Evolutionary conservation across 2,329 filamentous ascomycete genomes (phyloP), one percentile per base, ranked within the genome.

Genomic region (Fusarium vanettenii): DNA sequence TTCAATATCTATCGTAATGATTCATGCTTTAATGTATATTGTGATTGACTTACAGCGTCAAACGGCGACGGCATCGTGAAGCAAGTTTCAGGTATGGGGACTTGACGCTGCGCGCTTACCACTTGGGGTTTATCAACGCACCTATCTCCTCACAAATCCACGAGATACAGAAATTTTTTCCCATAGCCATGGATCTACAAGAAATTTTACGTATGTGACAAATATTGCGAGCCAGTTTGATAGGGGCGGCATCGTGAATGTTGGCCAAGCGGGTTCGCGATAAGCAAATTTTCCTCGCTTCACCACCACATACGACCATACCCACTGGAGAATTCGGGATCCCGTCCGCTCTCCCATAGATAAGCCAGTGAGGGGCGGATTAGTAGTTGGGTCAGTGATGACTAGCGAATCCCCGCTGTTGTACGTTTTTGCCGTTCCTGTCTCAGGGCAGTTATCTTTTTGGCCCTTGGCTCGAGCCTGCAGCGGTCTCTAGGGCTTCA

Each of bases 301-400:
- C 25, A 31, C 18, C 18, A 13, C 3, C 16, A 59, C 56, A 59
- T 59, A 59, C 56, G 56, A 59, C 56, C 56, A 59, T 59, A 59
- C 56, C 56, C 33, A 59, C 56, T 39, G 55, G 29, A 59, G 20
- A 59, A 39, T 16, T 25, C 55, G 55, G 55, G 55, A 59, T 59
- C 55, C 55, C 55, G 55, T 59, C 55, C 33, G 55, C 55, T 56
- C 52, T 56, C 52, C 52, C 52, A 52, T 52, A 52, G 48, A 18
- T n/a, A 52, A 52, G 48, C 27, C 48, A 31, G 48, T 52, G 48
- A 52, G 48, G 48, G 48, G 43, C 43, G 43, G 43, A 48, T 48
- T 25, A 48, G 43, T 48, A 48, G 43, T 48, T 48, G 43, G 43
- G 43, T 48, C 43, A 22, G 43, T 48, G 43, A 48, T 22, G 43